Evolutionary conservation across 2,329 filamentous ascomycete genomes (phyloP).

Genomic region (Fusarium piperis): DNA sequence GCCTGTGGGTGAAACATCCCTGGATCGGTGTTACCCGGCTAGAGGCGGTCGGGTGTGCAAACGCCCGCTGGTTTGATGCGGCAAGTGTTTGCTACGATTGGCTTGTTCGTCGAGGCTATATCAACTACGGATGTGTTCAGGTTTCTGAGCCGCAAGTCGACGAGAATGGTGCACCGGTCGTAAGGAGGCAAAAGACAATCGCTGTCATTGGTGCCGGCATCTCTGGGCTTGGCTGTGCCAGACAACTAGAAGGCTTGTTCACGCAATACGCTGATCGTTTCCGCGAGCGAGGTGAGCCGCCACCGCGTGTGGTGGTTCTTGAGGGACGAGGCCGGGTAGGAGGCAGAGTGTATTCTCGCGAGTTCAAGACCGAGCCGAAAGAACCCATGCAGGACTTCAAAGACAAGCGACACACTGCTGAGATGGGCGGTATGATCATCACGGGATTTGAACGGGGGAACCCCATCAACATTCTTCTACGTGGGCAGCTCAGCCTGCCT

Average conservation of each 20-base stretch:
- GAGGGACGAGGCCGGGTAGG: constrained; percentile 90
- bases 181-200: constrained; percentile 73
- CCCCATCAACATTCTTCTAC: constrained; percentile 88
- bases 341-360: constrained; percentile 89
- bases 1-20: constrained; percentile 89
- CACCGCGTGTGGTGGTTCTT: constrained; percentile 80
- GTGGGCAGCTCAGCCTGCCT: constrained; percentile 86
- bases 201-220: constrained; percentile 94
- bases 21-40: constrained; percentile 82
- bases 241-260: constrained; percentile 89
- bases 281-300: constrained; percentile 70
- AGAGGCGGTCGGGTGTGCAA: constrained; percentile 91
- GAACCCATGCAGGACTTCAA: constrained; percentile 62
- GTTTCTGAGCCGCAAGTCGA: constrained; percentile 58
- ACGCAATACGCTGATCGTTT: constrained; percentile 79
- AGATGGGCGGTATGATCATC: constrained; percentile 98
- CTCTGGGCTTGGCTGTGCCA: constrained; percentile 89
- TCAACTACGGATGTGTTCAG: constrained; percentile 94
- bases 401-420: constrained; percentile 78
- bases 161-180: constrained; percentile 49
- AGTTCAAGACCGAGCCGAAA: constrained; percentile 67
- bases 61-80: constrained; percentile 87
- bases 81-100: constrained; percentile 92
- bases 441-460: constrained; percentile 97
- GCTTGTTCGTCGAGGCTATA: constrained; percentile 90